Evolutionary conservation across 371 early-diverging fungal genomes (phyloP).

Genomic region (Mortierella sp.): DNA sequence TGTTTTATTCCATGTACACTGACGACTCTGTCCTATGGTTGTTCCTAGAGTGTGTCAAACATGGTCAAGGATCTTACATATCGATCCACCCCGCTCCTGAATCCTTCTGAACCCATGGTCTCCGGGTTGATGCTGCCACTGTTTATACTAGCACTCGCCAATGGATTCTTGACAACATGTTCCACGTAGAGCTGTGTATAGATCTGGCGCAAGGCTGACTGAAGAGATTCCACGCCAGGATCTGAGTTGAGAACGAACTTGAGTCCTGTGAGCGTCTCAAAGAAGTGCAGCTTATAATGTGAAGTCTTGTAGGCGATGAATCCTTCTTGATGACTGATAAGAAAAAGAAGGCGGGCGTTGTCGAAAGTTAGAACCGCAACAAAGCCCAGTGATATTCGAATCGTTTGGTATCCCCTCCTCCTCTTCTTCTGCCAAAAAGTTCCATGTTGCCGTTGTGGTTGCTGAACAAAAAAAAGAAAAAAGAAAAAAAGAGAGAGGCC

Average conservation of each 20-base stretch:
- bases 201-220: constrained; percentile 79
- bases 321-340: constrained; percentile 71
- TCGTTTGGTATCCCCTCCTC: too few relatives aligned
- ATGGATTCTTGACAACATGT: constrained; percentile 86
- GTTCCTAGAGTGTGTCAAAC: constrained; percentile 58
- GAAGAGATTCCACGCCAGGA: constrained; percentile 72
- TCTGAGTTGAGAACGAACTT: constrained; percentile 91
- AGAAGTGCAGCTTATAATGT: constrained; percentile 90
- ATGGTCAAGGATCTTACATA: constrained; percentile 74
- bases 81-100: constrained; percentile 72
- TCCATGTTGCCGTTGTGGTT: too few relatives aligned
- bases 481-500: too few relatives aligned
- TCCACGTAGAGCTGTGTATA: constrained; percentile 91
- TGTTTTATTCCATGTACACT: too few relatives aligned
- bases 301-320: constrained; percentile 85
- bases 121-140: constrained; percentile 56
- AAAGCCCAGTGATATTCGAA: too few relatives aligned
- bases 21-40: too few relatives aligned
- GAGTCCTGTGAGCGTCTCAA: constrained; percentile 86
- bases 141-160: constrained; percentile 42
- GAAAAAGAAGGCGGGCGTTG: too few relatives aligned
- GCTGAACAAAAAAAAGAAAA: too few relatives aligned
- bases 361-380: too few relatives aligned
- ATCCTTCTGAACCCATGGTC: constrained; percentile 77
- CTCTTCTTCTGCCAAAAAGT: too few relatives aligned